Evolutionary conservation across 2,329 filamentous ascomycete genomes (phyloP), one percentile per base, ranked within the genome.

Genomic region (Scytalidium sp.): DNA sequence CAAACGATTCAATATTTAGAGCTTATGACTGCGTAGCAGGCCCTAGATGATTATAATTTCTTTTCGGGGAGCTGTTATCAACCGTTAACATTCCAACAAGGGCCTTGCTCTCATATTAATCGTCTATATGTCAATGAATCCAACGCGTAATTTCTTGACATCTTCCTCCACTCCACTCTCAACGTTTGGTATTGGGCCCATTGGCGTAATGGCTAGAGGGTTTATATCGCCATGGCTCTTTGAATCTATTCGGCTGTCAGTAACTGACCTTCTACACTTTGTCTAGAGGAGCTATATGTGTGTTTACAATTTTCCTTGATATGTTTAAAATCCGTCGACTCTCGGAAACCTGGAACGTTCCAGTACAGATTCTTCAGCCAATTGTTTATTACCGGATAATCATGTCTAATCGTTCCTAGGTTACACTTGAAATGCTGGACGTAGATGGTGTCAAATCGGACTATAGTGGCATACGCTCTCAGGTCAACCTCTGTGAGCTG

Each of bases 111-210:
- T n/a, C n/a, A n/a, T n/a, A n/a, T n/a, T n/a, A n/a, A n/a, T n/a
- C n/a, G n/a, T n/a, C n/a, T 36, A 36, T 9, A 36, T 36, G 17
- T 36, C 32, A 36, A 36, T n/a, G 13, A 36, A 36, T 15, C 32
- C 32, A n/a, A 36, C 32, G 13, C 32, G 7, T 36, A 36, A n/a
- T 36, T 36, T 36, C 32, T 8, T 36, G 32, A 36, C 4, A 41
- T 60, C 90, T 72, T 96, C 90, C 61, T 93, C 80, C 36, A 87
- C 84, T 58, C 87, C 73, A 3, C 80, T 81, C 68, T 97, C 63
- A 54, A 97, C 85, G 71, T 96, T 79, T 43, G 92, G 92, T 63
- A 90, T 60, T 7, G 93, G 93, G 0, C 93, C 93, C 32, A 95
- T 67, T 1, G 93, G 92, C 19, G 90, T 94, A 64, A 97, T 96